Conservation (phyloP, 2,329 filamentous ascomycete species). For the Fusarium pseudograminearum region DNA sequence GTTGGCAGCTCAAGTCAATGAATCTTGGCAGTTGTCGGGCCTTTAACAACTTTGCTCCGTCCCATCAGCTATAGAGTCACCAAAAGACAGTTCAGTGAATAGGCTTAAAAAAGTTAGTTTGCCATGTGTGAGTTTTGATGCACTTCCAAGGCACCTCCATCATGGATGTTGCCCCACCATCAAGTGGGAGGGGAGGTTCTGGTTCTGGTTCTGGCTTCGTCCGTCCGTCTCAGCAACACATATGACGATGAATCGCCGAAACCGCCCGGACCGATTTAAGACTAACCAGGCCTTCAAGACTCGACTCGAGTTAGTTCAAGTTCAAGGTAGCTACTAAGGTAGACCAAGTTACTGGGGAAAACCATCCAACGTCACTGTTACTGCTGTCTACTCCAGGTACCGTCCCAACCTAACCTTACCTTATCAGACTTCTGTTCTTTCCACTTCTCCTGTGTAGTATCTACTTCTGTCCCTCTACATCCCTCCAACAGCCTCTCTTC, state of each 20-base stretch:
- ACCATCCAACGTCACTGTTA: slow-evolving; percentile 45
- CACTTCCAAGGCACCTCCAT: slow-evolving; percentile 32
- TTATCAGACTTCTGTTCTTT: slow-evolving; percentile 21
- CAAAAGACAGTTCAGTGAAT: neutral
- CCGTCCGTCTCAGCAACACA: slow-evolving; percentile 32
- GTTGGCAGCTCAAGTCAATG: slow-evolving; percentile 16
- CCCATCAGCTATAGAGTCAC: slow-evolving; percentile 6
- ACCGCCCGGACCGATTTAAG: slow-evolving; percentile 44
- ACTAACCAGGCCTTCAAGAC: slow-evolving; percentile 15
- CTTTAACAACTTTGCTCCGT: slow-evolving; percentile 25
- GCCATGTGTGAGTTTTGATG: slow-evolving; percentile 39
- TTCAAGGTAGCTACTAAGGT: neutral
- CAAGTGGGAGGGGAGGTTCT: slow-evolving; percentile 13
- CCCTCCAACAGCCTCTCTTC: slow-evolving; percentile 27
- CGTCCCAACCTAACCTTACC: neutral
- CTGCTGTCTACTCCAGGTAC: neutral
- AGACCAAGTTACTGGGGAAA: slow-evolving; percentile 34
- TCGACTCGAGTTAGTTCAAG: slow-evolving; percentile 3
- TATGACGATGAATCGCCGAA: slow-evolving; percentile 46
- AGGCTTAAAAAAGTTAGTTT: slow-evolving; percentile 17
- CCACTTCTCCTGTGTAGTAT: neutral
- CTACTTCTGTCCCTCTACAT: slow-evolving; percentile 14
- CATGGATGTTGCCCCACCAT: slow-evolving; percentile 32
- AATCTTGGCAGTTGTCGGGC: slow-evolving; percentile 40
- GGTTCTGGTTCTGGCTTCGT: slow-evolving; percentile 7